Evolutionary conservation across 148 eudicot genomes (phyloP).

Genomic region (Linanthus parryae): DNA sequence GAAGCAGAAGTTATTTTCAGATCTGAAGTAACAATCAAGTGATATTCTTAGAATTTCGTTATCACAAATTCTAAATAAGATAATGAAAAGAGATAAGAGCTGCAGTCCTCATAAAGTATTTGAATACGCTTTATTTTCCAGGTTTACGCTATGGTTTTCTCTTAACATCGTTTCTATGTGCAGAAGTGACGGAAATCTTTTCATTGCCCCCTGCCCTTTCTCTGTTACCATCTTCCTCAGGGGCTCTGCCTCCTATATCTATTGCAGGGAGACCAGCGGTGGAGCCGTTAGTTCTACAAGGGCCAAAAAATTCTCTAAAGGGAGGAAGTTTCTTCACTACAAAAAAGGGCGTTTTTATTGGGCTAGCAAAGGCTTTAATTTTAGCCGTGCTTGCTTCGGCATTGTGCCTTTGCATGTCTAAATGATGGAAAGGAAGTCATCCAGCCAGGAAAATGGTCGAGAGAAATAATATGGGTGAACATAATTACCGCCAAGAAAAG

Average conservation of each 20-base stretch:
- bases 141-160: neutral
- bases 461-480: conserved; percentile 24
- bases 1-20: too few relatives aligned
- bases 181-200: conserved; percentile 85
- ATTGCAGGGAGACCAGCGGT: conserved; percentile 18
- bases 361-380: conserved; percentile 33
- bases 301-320: conserved; percentile 21
- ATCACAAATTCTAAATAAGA: too few relatives aligned
- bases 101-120: too few relatives aligned
- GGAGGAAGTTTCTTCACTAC: conserved; percentile 18
- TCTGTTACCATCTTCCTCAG: conserved; percentile 41
- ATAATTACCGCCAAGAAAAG: conserved; percentile 20
- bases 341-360: conserved; percentile 38
- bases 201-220: conserved; percentile 61
- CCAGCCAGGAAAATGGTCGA: conserved; percentile 16
- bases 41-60: too few relatives aligned
- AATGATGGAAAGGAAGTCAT: conserved; percentile 46
- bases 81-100: too few relatives aligned
- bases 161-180: conserved; percentile 9
- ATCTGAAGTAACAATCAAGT: too few relatives aligned
- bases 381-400: conserved; percentile 43
- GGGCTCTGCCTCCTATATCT: conserved; percentile 34
- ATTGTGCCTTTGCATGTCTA: conserved; percentile 42
- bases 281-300: conserved; percentile 31
- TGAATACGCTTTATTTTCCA: too few relatives aligned